These are phyloP conservation scores for Metschnikowia reukaufii DNA, from an alignment of 805 yeast species.

Conservation along the genomic window DNA sequence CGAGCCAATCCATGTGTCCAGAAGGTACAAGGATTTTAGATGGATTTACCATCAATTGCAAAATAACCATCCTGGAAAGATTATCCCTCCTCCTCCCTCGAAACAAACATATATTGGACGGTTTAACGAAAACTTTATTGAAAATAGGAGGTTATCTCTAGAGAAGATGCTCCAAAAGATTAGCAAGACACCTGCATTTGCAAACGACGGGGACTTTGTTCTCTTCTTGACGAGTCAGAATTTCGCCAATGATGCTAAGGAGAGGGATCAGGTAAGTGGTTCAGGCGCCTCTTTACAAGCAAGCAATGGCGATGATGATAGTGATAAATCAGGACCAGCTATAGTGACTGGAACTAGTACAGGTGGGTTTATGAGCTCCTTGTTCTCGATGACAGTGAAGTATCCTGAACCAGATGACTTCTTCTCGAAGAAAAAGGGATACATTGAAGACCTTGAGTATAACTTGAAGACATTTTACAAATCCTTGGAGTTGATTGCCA, in stretches of 20 bases:
- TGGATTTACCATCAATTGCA: conserved; percentile 92
- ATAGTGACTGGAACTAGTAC: conserved; percentile 28
- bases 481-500: conserved; percentile 70
- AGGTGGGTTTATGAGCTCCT: conserved; percentile 66
- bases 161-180: conserved; percentile 83
- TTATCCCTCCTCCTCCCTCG: conserved; percentile 91
- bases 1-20: conserved; percentile 48
- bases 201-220: conserved; percentile 71
- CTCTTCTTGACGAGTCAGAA: conserved; percentile 76
- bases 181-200: conserved; percentile 54
- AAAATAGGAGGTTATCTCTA: conserved; percentile 76
- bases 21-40: conserved; percentile 89
- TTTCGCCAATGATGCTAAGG: conserved; percentile 66
- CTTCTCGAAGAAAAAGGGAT: conserved; percentile 66
- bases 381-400: conserved; percentile 68
- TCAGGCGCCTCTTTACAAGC: conserved; percentile 46
- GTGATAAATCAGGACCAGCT: conserved; percentile 23
- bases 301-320: conserved; percentile 40
- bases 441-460: conserved; percentile 68
- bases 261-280: conserved; percentile 62
- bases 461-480: conserved; percentile 69
- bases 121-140: conserved; percentile 86
- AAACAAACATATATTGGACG: conserved; percentile 92
- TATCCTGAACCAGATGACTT: conserved; percentile 76
- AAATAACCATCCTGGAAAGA: conserved; percentile 82